A percentile compares a stretch with the other conserved stretches of the same genome.
These are phyloP conservation scores for Saxispiralis lemnorum DNA, from an alignment of 495 filamentous ascomycete genomes.

Conservation along the genomic window DNA sequence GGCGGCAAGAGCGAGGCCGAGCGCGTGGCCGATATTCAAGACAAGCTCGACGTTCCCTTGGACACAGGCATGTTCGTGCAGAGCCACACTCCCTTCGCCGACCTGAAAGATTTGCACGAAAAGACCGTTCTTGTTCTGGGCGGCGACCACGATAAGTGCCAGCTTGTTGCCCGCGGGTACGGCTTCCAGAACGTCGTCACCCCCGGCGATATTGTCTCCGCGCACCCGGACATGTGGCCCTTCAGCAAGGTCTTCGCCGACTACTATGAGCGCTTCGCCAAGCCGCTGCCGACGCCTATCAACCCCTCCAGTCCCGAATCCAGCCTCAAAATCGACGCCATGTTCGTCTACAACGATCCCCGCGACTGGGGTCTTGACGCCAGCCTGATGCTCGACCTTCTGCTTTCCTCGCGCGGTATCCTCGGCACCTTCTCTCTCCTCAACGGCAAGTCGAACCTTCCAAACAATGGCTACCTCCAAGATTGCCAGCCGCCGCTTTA, in stretches of 20 bases:
- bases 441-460: slow-evolving; percentile 36
- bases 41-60: slow-evolving; percentile 41
- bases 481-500: slow-evolving; percentile 66
- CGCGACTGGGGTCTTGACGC: slow-evolving; percentile 86
- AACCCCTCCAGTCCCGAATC: slow-evolving; percentile 23
- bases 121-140: slow-evolving; percentile 70
- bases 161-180: slow-evolving; percentile 59
- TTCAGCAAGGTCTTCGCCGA: slow-evolving; percentile 45
- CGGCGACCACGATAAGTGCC: slow-evolving; percentile 58
- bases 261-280: slow-evolving; percentile 43
- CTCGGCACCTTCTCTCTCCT: slow-evolving; percentile 57
- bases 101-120: slow-evolving; percentile 38
- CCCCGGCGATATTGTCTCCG: slow-evolving; percentile 62
- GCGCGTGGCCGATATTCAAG: slow-evolving; percentile 50
- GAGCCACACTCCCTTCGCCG: slow-evolving; percentile 65
- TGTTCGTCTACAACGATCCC: slow-evolving; percentile 82
- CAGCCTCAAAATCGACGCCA: slow-evolving; percentile 57
- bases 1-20: slow-evolving; percentile 62
- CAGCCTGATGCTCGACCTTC: slow-evolving; percentile 62
- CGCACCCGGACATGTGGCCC: slow-evolving; percentile 62
- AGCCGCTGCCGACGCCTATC: slow-evolving; percentile 39
- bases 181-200: slow-evolving; percentile 76
- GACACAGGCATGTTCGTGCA: slow-evolving; percentile 56
- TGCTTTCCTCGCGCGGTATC: slow-evolving; percentile 54
- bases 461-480: slow-evolving; percentile 57